Evolutionary conservation across 208 protist species (phyloP).

Genomic region (Leishmania amazonensis): DNA sequence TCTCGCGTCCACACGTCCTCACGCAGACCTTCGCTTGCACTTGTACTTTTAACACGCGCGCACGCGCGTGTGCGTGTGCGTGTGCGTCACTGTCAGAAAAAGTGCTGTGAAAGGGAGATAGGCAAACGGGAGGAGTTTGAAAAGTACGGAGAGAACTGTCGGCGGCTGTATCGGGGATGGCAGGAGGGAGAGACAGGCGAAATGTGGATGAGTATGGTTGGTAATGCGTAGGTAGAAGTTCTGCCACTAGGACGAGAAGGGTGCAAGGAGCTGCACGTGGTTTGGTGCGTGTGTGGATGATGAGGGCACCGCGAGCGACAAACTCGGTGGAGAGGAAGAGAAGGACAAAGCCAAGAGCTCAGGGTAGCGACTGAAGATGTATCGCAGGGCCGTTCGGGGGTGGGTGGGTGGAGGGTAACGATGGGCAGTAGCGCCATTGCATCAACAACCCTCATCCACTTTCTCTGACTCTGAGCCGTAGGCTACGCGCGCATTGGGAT

Average conservation of each 20-base stretch:
- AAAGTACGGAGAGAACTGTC: background rate
- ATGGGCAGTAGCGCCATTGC: background rate
- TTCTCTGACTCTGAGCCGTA: background rate
- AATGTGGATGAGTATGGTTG: background rate
- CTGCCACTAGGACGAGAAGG: background rate
- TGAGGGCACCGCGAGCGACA: background rate
- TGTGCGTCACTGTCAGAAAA: background rate
- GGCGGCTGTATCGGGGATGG: background rate
- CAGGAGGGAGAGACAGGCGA: background rate
- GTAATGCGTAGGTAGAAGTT: background rate
- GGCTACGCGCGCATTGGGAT: background rate
- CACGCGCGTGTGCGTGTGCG: background rate
- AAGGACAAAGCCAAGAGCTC: background rate
- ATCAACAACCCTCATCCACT: background rate
- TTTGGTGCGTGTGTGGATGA: background rate
- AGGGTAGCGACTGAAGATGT: background rate
- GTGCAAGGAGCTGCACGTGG: background rate
- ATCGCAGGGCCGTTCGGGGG: background rate
- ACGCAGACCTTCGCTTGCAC: background rate
- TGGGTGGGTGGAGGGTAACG: background rate
- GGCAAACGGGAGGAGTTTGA: background rate
- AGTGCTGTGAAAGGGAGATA: too few species aligned
- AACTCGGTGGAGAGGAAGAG: background rate
- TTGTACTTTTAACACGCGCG: background rate
- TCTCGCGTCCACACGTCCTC: background rate